These are phyloP conservation scores for Pythium myriotylum DNA, from an alignment of 352 stramenopile species.

Conservation along the genomic window DNA sequence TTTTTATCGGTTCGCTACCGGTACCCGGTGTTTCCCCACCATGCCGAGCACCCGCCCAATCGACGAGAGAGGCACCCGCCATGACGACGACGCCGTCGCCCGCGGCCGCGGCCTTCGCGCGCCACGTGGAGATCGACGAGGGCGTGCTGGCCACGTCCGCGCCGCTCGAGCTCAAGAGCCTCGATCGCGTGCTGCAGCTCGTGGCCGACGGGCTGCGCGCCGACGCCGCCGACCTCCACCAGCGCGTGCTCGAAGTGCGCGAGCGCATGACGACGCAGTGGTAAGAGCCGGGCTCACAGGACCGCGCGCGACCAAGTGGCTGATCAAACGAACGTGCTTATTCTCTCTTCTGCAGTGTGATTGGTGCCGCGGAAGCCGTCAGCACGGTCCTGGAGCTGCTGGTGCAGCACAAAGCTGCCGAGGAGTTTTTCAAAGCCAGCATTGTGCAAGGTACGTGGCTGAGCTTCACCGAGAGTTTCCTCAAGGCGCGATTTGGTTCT, in stretches of 20 bases:
- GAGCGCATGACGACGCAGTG: slow-evolving; percentile 54
- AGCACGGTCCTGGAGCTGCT: slow-evolving; percentile 49
- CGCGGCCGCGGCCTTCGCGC: slow-evolving; percentile 39
- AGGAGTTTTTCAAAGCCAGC: slow-evolving; percentile 65
- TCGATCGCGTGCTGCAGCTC: slow-evolving; percentile 55
- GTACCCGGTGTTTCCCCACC: neutral
- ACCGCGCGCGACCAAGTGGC: neutral
- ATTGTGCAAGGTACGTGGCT: slow-evolving; percentile 49
- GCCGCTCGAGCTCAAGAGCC: slow-evolving; percentile 43
- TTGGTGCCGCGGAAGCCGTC: slow-evolving; percentile 51
- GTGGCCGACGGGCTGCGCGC: slow-evolving; percentile 47
- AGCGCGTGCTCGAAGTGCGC: slow-evolving; percentile 50
- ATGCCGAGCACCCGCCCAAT: neutral
- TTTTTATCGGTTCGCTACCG: neutral
- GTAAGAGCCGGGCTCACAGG: slow-evolving; percentile 32
- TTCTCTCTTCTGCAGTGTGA: slow-evolving; percentile 30
- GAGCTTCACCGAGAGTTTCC: neutral
- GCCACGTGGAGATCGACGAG: slow-evolving; percentile 69
- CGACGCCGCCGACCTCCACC: slow-evolving; percentile 34
- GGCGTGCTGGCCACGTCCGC: slow-evolving; percentile 65
- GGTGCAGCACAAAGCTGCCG: slow-evolving; percentile 39
- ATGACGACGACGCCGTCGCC: slow-evolving; percentile 4
- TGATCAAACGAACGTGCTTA: neutral
- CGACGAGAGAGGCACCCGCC: slow-evolving; percentile 12
- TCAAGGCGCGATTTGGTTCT: too few relatives aligned